Evolutionary conservation across 2,329 filamentous ascomycete species (phyloP), one percentile per base, ranked within the genome.

Genomic region (Acrodontium crateriforme): DNA sequence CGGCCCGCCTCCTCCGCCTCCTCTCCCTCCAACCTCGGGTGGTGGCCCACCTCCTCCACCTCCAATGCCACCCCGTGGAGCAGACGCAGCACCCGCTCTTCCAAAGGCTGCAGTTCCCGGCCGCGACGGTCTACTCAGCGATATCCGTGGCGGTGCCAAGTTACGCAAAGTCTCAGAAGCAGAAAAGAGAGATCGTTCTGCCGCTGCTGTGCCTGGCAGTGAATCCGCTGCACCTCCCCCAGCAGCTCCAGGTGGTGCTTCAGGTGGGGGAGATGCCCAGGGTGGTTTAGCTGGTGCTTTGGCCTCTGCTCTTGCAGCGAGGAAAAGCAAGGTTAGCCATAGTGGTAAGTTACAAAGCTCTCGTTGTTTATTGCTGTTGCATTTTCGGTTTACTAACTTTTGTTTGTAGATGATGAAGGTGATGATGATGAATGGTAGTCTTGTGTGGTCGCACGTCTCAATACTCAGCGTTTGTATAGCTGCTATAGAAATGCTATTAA

Each of bases 241-340:
- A n/a, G 66, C 66, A 23, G 66, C 63, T 11, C 53, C 47, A 24
- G 54, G 54, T 31, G 59, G 56, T 24, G 59, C 45, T 18, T 59
- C 74, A 31, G 75, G 72, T 18, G 71, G 41, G 5, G 47, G 37
- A 24, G 47, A 43, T 25, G 76, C 73, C 21, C 39, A 44, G 23
- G 49, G 52, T 25, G 52, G 52, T 9, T 36, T 65, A 42, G 62
- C 61, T 31, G 59, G 58, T 9, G 61, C 61, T 24, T 49, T 94
- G 67, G 82, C 83, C 13, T 82, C 78, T 59, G 85, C 83, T 25
- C 59, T 93, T 43, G 81, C 81, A 34, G 77, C 73, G 59, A 69
- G 87, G 54, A 94, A 94, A 64, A 74, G 83, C 56, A 93, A 92
- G 65, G 87, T 94, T 52, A 82, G 81, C 59, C 78, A 81, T 53